Base-by-base conservation (phyloP, 345 rosid species). In the Gossypium turneri region DNA sequence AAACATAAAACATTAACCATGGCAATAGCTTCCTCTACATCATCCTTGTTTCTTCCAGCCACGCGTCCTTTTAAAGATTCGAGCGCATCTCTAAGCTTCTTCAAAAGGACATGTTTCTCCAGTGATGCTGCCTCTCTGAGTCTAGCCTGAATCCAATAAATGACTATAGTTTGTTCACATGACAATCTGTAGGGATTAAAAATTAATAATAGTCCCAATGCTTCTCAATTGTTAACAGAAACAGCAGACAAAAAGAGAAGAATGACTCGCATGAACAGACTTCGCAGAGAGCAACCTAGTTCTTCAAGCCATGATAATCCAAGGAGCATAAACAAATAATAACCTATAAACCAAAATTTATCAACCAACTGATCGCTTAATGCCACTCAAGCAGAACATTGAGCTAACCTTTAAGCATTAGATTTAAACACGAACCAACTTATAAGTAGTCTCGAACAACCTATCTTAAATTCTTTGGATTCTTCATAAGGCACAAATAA, bases 91-190 rank as follows among this genome's bases (percentile, higher is more conserved):
- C 98, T 84, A 69, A 96, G 94, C 88, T 96, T 96, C 90, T 93
- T 93, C 84, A 96, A 71, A 80, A 96, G 94, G 73, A 96, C 95
- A 87, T 96, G 99, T 70, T 93, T 96, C 85, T 93, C 98, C 85
- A 96, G 76, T 11, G 97, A 96, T 67, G 94, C 94, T 78, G 93
- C 98, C 81, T 90, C 97, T 78, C 90, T 85, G 61, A 93, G 88
- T 84, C 87, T 91, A 45, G 97, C 97, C 98, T 96, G 97, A 81
- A 85, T 69, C 65, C 76, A 75, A 43, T 13, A 73, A 67, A 77
- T 29, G 57, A 34, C 72, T 75, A 72, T 25, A 61, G 57, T 20
- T 73, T 25, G 38, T 13, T 69, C 53, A 51, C 22, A 45, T 19
- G 65, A 48, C 9, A 66, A 73, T 58, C 53, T 25, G 12, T 24